Conservation (phyloP, 495 filamentous ascomycete species). For the Penicillium cosmopolitanum region DNA sequence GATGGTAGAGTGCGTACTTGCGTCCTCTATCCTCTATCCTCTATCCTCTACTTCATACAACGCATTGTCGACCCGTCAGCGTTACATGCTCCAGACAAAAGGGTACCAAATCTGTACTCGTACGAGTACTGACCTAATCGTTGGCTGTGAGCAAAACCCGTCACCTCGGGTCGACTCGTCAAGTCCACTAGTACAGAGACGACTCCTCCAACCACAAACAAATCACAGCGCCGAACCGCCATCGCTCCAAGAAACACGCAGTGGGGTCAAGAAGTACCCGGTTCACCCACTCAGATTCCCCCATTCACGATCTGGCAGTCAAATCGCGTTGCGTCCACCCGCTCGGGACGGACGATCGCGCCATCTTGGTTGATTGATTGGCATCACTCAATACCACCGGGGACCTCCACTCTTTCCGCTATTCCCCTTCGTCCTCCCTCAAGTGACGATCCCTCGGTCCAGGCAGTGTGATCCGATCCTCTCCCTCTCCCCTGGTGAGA, state of each 20-base stretch:
- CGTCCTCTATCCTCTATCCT: too few relatives aligned
- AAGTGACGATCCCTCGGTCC: slow-evolving; percentile 4
- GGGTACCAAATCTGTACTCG: not conserved
- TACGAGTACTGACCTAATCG: not conserved
- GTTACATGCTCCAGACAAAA: not conserved
- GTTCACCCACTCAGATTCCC: not conserved
- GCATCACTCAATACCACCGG: not conserved
- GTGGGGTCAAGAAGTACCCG: not conserved
- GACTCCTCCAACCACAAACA: not conserved
- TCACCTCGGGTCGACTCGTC: not conserved
- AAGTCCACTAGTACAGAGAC: not conserved
- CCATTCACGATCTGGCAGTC: slow-evolving; percentile 3
- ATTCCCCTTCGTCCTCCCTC: slow-evolving; percentile 3
- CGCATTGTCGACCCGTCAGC: slow-evolving; percentile 1
- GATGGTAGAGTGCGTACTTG: too few relatives aligned
- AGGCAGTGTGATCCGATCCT: not conserved
- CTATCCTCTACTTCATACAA: not conserved
- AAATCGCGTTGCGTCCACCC: slow-evolving; percentile 1
- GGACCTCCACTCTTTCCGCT: not conserved
- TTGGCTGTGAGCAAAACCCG: slow-evolving; percentile 1
- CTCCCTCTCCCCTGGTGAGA: not conserved
- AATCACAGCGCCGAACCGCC: slow-evolving; percentile 3
- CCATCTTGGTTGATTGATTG: not conserved
- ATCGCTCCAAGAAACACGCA: not conserved
- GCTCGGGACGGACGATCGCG: slow-evolving; percentile 5